phyloP scores from a whole-genome alignment of 2,329 filamentous ascomycete species.

The Alternaria postmessia region DNA sequence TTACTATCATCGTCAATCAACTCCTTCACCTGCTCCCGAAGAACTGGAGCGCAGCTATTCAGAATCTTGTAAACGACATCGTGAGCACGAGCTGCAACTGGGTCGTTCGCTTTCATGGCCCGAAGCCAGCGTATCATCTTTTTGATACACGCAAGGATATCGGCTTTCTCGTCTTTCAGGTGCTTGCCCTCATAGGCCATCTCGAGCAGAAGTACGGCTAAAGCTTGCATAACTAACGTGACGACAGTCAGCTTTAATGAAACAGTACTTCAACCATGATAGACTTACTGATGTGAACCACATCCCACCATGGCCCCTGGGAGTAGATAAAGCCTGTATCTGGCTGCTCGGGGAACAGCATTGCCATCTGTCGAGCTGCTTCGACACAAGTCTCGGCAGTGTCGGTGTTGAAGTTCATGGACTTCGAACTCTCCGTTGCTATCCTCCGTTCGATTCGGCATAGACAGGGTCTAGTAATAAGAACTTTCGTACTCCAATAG shows the following conservation, averaged over 20 bases:
- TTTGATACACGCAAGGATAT: conserved; percentile 41
- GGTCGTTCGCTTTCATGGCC: conserved; percentile 38
- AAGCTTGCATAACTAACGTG: conserved; percentile 48
- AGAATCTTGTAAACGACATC: conserved; percentile 26
- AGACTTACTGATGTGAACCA: conserved; percentile 45
- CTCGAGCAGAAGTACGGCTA: conserved; percentile 49
- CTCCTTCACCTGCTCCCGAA: conserved; percentile 25
- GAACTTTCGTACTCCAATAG: conserved; percentile 47
- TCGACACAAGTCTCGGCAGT: conserved; percentile 45
- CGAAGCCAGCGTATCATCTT: conserved; percentile 47
- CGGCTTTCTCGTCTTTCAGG: conserved; percentile 30
- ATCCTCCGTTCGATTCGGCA: conserved; percentile 49
- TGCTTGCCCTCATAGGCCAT: conserved; percentile 43
- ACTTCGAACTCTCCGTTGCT: conserved; percentile 33
- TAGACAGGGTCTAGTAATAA: conserved; percentile 51
- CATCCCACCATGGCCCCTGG: conserved; percentile 52
- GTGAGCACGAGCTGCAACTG: conserved; percentile 44
- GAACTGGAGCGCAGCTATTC: conserved; percentile 19
- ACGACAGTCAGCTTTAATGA: neutral
- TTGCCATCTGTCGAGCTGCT: conserved; percentile 43
- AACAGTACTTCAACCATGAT: rapidly evolving
- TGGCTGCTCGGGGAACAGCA: conserved; percentile 43
- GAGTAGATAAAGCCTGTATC: conserved; percentile 39
- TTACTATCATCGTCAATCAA: conserved; percentile 10
- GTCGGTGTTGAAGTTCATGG: conserved; percentile 43